phyloP scores from a whole-genome alignment of 164 flowering plant species.

The Chimonanthus salicifolius region DNA sequence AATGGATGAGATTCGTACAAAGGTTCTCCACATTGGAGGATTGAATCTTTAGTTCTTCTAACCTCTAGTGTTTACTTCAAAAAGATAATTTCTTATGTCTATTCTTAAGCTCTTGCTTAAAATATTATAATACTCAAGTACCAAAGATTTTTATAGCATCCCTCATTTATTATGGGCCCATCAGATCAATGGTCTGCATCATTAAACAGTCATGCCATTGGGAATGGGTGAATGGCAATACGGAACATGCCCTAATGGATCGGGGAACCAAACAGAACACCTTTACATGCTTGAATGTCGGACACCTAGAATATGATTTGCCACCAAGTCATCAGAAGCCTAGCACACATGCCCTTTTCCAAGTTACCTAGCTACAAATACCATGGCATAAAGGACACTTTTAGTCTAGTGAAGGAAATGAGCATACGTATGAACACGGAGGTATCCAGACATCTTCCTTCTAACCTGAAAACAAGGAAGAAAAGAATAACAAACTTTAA shows the following conservation, averaged over 20 bases:
- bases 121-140: too few relatives aligned
- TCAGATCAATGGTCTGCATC: neutral
- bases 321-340: neutral
- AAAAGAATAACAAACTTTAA: neutral
- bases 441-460: slow-evolving; percentile 59
- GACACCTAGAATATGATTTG: neutral
- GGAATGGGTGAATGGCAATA: neutral
- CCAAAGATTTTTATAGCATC: neutral
- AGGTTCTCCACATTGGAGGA: neutral
- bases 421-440: slow-evolving; percentile 58
- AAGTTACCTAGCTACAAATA: neutral
- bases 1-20: neutral
- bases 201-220: neutral
- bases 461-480: slow-evolving; percentile 45
- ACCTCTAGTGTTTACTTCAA: too few relatives aligned
- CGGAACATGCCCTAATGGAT: neutral
- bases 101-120: too few relatives aligned
- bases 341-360: neutral
- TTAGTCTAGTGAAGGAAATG: neutral
- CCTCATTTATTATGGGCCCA: neutral
- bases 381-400: neutral
- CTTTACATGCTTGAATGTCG: neutral
- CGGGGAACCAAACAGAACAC: neutral
- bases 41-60: neutral
- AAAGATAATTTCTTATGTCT: too few relatives aligned